A percentile compares a stretch with the other conserved stretches of the same genome.
These are phyloP conservation scores for Exophiala sp. DNA, from an alignment of 2,329 filamentous ascomycete genomes.

Conservation along the genomic window DNA sequence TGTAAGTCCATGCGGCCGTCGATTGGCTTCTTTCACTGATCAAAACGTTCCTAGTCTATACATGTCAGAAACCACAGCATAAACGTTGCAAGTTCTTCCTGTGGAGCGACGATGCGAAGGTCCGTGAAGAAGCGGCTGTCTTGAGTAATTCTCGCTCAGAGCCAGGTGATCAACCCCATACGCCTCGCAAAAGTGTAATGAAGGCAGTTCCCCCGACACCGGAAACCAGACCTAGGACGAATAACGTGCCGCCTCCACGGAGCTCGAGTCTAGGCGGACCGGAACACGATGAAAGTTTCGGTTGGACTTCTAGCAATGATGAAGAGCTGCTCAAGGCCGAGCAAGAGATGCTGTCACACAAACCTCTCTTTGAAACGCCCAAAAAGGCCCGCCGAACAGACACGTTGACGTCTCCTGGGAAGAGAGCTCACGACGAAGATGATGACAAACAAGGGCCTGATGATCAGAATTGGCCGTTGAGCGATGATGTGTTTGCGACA, in stretches of 20 bases:
- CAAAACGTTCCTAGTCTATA: constrained; percentile 43
- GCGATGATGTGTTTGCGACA: constrained; percentile 26
- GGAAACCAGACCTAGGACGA: constrained; percentile 3
- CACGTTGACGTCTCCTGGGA: constrained; percentile 34
- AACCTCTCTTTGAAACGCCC: constrained; percentile 31
- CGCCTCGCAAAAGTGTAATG: constrained; percentile 25
- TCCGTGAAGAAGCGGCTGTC: constrained; percentile 47
- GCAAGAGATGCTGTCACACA: constrained; percentile 17
- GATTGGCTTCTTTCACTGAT: background rate
- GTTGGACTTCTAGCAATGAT: constrained; percentile 36
- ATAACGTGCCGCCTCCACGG: background rate
- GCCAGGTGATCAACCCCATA: constrained; percentile 28
- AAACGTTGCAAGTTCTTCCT: constrained; percentile 55
- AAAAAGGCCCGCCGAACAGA: constrained; percentile 36
- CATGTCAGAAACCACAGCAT: constrained; percentile 48
- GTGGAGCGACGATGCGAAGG: constrained; percentile 54
- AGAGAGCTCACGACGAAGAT: constrained; percentile 34
- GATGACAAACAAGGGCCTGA: constrained; percentile 9
- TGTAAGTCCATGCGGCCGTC: constrained; percentile 35
- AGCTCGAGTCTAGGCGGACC: constrained; percentile 4
- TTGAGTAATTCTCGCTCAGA: constrained; percentile 48
- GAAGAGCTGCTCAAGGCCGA: constrained; percentile 34
- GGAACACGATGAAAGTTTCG: constrained; percentile 35
- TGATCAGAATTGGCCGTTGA: constrained; percentile 14
- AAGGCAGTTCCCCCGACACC: constrained; percentile 19